Percentiles rank a stretch among this genome's conserved stretches.
Evolutionary conservation across 2,329 filamentous ascomycete genomes (phyloP).

Genomic region (Neopestalotiopsis rosae): DNA sequence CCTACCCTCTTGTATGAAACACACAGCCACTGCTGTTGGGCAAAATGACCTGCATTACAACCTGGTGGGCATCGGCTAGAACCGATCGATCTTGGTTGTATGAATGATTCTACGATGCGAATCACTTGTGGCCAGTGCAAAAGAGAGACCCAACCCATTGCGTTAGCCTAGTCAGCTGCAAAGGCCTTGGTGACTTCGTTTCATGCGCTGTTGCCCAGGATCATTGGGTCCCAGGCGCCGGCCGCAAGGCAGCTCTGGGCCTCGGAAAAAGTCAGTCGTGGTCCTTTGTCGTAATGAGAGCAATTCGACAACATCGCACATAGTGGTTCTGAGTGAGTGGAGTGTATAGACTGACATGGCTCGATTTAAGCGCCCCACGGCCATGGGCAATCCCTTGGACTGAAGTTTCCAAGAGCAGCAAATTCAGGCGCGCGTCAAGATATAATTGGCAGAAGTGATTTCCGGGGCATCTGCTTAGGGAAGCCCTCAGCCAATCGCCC

Average conservation of each 20-base stretch:
- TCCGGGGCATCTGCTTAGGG: neutral
- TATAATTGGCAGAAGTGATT: slow-evolving; percentile 16
- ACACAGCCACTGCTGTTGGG: neutral
- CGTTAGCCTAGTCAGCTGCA: neutral
- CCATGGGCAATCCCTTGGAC: neutral
- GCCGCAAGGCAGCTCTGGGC: neutral
- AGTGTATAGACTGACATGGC: too few species aligned
- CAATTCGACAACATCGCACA: neutral
- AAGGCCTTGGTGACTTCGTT: neutral
- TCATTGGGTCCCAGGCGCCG: neutral
- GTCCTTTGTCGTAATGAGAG: neutral
- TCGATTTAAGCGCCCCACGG: slow-evolving; percentile 4
- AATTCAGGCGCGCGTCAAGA: slow-evolving; percentile 11
- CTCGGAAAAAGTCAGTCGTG: neutral
- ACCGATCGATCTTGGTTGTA: neutral
- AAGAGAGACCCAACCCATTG: neutral
- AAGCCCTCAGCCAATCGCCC: slow-evolving; percentile 10
- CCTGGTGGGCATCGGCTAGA: neutral
- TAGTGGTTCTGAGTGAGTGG: neutral
- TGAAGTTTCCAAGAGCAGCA: slow-evolving; percentile 2
- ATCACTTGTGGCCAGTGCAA: neutral
- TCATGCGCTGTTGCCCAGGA: neutral
- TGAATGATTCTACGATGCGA: neutral
- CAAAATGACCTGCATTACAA: neutral
- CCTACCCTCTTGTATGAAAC: slow-evolving; percentile 20